Conservation (phyloP, 805 yeast genomes). For the Kodamaea laetipori region DNA sequence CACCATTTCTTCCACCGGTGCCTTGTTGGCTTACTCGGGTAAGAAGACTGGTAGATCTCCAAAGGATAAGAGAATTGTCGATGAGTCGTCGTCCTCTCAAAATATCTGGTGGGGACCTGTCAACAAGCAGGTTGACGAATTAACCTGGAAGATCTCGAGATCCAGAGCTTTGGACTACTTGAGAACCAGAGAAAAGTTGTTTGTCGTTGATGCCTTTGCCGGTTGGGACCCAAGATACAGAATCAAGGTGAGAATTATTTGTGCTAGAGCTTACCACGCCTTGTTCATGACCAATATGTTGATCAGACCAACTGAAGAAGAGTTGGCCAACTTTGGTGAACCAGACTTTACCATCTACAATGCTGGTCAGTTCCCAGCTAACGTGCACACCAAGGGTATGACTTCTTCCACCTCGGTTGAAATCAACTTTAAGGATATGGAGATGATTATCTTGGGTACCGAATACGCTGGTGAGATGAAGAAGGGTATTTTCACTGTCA, state of each 20-base stretch:
- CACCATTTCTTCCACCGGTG: conserved; percentile 89
- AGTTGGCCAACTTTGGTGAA: conserved; percentile 85
- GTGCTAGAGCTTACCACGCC: conserved; percentile 99
- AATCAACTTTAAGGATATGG: conserved; percentile 96
- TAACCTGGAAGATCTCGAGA: conserved; percentile 93
- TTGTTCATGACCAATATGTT: conserved; percentile 97
- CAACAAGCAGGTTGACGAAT: conserved; percentile 89
- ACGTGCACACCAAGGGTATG: conserved; percentile 95
- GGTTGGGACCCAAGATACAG: conserved; percentile 99
- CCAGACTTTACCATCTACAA: conserved; percentile 98
- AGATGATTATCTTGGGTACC: conserved; percentile 97
- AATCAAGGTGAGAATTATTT: conserved; percentile 90
- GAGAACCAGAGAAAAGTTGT: conserved; percentile 92
- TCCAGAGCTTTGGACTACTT: conserved; percentile 96
- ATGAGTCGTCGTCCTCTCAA: conserved; percentile 80
- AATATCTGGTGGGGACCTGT: conserved; percentile 99
- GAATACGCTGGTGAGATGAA: conserved; percentile 99
- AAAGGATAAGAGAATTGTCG: conserved; percentile 96
- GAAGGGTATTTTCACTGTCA: conserved; percentile 97
- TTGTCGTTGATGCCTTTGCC: conserved; percentile 94
- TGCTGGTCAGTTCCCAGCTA: conserved; percentile 99
- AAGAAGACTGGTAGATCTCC: conserved; percentile 97
- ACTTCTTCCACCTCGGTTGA: conserved; percentile 94
- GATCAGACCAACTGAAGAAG: conserved; percentile 91
- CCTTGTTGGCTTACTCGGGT: conserved; percentile 94